Conservation (phyloP, 2,329 filamentous ascomycete genomes). For the Gnomoniopsis sp. region DNA sequence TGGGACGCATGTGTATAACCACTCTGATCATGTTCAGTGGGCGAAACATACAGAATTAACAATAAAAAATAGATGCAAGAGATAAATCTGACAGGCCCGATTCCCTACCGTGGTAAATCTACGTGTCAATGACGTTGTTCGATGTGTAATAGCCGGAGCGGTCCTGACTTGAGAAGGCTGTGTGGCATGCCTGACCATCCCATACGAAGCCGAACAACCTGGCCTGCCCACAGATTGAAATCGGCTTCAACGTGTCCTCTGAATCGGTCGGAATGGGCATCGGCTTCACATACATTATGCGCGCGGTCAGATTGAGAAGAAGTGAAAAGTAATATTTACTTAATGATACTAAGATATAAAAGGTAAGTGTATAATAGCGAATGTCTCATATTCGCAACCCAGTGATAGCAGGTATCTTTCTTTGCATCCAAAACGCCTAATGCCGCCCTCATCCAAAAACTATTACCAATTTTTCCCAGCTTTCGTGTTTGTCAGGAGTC, state of each 20-base stretch:
- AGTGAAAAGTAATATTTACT: background rate
- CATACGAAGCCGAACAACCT: too few relatives aligned
- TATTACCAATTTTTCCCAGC: constrained; percentile 27
- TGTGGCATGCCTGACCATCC: too few relatives aligned
- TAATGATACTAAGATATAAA: background rate
- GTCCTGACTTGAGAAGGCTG: too few relatives aligned
- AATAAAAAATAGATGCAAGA: background rate
- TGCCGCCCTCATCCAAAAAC: background rate
- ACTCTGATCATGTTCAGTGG: background rate
- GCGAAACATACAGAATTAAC: background rate
- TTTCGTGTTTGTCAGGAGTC: background rate
- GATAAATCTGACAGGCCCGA: background rate
- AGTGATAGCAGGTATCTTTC: background rate
- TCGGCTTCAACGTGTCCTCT: too few relatives aligned
- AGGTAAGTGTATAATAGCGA: background rate
- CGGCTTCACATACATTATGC: background rate
- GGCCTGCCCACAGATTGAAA: too few relatives aligned
- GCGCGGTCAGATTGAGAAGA: background rate
- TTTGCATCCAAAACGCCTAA: background rate
- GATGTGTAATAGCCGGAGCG: too few relatives aligned
- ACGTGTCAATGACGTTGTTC: too few relatives aligned
- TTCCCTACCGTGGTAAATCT: too few relatives aligned
- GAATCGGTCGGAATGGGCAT: background rate
- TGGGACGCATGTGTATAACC: background rate
- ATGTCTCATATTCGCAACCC: background rate